Evolutionary conservation across 2,329 filamentous ascomycete genomes (phyloP), one percentile per base, ranked within the genome.

Genomic region (Aspergillus amoenus): DNA sequence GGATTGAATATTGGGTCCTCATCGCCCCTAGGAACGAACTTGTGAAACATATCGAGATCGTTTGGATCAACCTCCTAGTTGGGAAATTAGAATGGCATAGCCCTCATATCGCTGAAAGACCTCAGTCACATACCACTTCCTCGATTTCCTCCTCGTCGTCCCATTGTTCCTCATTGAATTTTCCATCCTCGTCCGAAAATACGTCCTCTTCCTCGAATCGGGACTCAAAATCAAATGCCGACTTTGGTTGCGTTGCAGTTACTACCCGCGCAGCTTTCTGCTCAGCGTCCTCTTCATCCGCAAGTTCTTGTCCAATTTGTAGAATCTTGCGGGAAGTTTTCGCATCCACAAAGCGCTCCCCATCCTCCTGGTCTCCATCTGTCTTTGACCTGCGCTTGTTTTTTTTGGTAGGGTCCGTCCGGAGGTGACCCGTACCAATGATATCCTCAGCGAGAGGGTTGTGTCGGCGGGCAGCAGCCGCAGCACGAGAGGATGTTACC

Each of bases 401-500:
- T 79, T 91, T 91, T 68, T 81, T 81, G 65, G 87, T 87, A 30
- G 85, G 81, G 81, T 93, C 87, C 72, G 86, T 86, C 78, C 93
- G 85, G 68, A 93, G 73, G 64, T 87, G 79, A 59, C 88, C 82
- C 57, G 87, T 83, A 64, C 91, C 81, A 66, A 88, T 77, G 70
- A 97, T 82, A 68, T 97, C 94, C 70, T 96, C 90, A 67, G 93
- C 89, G 59, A 99, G 88, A 41, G 93, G 93, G 66, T 95, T 95
- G 78, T 97, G 93, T 63, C 90, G 87, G 69, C 88, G 86, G 59
- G 81, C 81, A 57, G 67, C 65, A 81, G 81, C 71, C 82, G 85
- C 64, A 73, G 78, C 57, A 80, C 81, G 64, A 76, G 78, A 64
- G 80, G 84, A 83, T 27, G 81, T 84, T 48, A 88, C 86, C 80